Evolutionary conservation across 164 flowering plant genomes (phyloP).

Genomic region (Nymphaea colorata): DNA sequence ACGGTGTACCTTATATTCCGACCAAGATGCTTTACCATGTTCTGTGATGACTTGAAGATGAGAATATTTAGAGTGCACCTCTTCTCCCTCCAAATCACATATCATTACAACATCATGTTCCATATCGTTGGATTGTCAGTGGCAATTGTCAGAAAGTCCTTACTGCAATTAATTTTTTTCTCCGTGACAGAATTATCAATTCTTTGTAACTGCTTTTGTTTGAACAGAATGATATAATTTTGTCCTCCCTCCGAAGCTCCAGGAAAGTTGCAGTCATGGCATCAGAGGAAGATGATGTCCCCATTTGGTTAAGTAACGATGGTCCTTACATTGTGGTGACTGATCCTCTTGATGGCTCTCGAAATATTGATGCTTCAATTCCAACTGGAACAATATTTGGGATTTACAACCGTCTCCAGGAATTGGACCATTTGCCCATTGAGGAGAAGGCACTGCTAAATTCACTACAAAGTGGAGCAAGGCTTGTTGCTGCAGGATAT

Average conservation of each 20-base stretch:
- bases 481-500: constrained; percentile 81
- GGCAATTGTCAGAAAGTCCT: too few relatives aligned
- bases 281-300: constrained; percentile 86
- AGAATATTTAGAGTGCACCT: too few relatives aligned
- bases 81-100: too few relatives aligned
- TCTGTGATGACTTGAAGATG: too few relatives aligned
- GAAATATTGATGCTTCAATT: constrained; percentile 95
- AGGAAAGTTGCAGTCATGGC: constrained; percentile 95
- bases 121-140: too few relatives aligned
- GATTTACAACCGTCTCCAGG: constrained; percentile 64
- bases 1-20: too few relatives aligned
- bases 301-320: constrained; percentile 69
- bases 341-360: constrained; percentile 92
- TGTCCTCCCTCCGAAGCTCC: constrained; percentile 59
- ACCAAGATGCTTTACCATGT: too few relatives aligned
- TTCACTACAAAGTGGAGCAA: constrained; percentile 81
- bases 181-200: too few relatives aligned
- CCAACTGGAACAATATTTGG: constrained; percentile 98
- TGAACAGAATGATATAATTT: constrained; percentile 78
- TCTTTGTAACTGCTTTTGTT: too few relatives aligned
- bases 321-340: constrained; percentile 90
- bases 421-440: constrained; percentile 58
- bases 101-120: too few relatives aligned
- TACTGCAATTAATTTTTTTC: too few relatives aligned
- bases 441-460: constrained; percentile 76